Conservation (phyloP, 257 asterid genomes). For the Salvia rosmarinus region DNA sequence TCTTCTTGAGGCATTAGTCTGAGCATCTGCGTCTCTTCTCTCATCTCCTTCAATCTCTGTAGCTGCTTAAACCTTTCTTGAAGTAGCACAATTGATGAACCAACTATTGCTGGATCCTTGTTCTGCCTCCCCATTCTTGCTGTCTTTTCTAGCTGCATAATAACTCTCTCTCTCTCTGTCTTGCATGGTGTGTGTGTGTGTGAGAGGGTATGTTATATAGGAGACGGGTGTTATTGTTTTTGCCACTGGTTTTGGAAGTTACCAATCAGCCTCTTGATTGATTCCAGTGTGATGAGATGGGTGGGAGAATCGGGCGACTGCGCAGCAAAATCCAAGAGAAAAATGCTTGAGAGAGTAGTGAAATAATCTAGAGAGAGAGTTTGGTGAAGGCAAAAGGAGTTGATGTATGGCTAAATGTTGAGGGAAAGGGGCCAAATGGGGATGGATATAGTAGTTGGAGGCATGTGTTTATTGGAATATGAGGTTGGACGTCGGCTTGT, state of each 20-base stretch:
- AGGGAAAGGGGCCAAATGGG: conserved; percentile 37
- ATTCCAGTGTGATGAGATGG: conserved; percentile 34
- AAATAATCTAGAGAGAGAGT: conserved; percentile 28
- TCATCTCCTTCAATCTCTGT: conserved; percentile 52
- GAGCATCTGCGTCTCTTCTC: conserved; percentile 43
- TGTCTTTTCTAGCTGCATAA: no score
- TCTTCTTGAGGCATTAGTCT: conserved; percentile 32
- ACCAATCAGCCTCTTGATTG: conserved; percentile 35
- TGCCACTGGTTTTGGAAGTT: conserved; percentile 37
- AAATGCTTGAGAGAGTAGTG: conserved; percentile 27
- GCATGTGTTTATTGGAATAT: conserved; percentile 44
- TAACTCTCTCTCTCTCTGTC: not conserved
- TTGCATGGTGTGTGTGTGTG: conserved; percentile 9
- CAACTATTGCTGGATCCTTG: conserved; percentile 37
- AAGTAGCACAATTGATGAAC: conserved; percentile 50
- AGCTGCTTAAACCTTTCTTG: conserved; percentile 55
- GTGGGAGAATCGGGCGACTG: conserved; percentile 37
- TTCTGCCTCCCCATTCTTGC: conserved; percentile 42
- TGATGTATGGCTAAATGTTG: conserved; percentile 36
- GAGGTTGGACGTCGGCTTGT: conserved; percentile 50
- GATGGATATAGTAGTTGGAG: conserved; percentile 44
- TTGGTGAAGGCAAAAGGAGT: conserved; percentile 36
- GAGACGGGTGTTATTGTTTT: conserved; percentile 37
- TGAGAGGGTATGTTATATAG: conserved; percentile 28
- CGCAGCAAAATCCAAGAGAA: conserved; percentile 42